phyloP scores from a whole-genome alignment of 140 eudicot genomes.

The Ambrosia hybrid region DNA sequence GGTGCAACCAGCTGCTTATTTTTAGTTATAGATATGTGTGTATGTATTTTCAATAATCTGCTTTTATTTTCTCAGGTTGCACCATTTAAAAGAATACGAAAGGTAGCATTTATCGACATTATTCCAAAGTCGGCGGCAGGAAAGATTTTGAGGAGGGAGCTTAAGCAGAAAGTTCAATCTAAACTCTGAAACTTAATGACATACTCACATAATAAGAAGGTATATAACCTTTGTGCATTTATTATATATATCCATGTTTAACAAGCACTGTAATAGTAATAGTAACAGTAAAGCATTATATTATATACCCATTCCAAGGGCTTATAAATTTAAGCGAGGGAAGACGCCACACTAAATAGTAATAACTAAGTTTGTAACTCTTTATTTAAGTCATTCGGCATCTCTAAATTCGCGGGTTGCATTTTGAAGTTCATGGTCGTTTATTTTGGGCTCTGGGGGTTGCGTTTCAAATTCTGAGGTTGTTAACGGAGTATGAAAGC shows the following conservation, averaged over 20 bases:
- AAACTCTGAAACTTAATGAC: constrained; percentile 23
- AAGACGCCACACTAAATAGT: neutral
- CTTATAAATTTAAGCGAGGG: neutral
- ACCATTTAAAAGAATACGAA: constrained; percentile 58
- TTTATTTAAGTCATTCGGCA: neutral
- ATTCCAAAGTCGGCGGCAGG: constrained; percentile 64
- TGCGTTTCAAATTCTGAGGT: neutral
- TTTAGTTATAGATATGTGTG: constrained; percentile 27
- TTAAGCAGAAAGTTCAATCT: constrained; percentile 34
- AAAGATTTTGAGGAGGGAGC: constrained; percentile 63
- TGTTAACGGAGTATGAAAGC: neutral
- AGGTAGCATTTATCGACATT: constrained; percentile 12
- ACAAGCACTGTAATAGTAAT: neutral
- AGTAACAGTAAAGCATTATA: neutral
- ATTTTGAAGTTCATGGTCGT: neutral
- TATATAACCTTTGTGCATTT: constrained; percentile 31
- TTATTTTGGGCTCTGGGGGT: neutral
- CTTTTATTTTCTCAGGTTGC: constrained; percentile 40
- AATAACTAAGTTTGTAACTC: neutral
- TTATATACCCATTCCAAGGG: neutral
- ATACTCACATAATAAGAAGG: no score
- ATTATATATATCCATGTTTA: neutral
- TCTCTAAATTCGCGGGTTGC: neutral
- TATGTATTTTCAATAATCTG: neutral
- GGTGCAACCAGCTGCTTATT: no score